Evolutionary conservation across 202 grass and related monocot genomes (phyloP).

Genomic region (Brachypodium distachyon): DNA sequence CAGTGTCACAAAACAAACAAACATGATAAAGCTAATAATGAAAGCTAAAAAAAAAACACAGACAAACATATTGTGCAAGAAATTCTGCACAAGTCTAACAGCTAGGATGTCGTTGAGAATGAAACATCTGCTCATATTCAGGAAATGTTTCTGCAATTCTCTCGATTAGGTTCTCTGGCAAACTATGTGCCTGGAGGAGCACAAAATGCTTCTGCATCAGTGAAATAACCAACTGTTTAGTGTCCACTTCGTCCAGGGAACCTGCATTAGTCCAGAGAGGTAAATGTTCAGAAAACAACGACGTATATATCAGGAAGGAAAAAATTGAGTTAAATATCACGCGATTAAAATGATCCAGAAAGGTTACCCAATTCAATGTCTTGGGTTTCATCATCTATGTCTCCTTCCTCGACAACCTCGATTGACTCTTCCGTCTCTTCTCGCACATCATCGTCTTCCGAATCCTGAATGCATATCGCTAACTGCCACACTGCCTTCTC

Average conservation of each 20-base stretch:
- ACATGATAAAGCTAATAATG: neutral
- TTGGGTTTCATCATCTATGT: constrained; percentile 58
- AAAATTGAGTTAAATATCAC: too few relatives aligned
- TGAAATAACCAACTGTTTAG: constrained; percentile 32
- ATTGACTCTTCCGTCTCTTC: constrained; percentile 73
- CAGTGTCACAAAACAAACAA: neutral
- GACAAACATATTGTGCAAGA: neutral
- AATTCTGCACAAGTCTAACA: neutral
- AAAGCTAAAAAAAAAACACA: neutral
- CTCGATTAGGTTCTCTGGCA: constrained; percentile 32
- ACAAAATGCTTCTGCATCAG: constrained; percentile 42
- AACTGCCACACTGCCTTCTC: constrained; percentile 45
- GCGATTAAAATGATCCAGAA: neutral
- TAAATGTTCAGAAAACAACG: neutral
- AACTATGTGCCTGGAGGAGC: constrained; percentile 19
- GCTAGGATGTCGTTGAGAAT: constrained; percentile 15
- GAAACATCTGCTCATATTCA: constrained; percentile 40
- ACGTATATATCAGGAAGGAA: too few relatives aligned
- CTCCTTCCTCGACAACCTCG: constrained; percentile 58
- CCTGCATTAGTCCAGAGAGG: constrained; percentile 32
- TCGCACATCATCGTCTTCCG: constrained; percentile 55
- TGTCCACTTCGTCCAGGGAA: constrained; percentile 53
- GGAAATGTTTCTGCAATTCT: constrained; percentile 37
- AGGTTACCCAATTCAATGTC: constrained; percentile 59
- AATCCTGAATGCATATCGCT: constrained; percentile 49